Percentiles rank a stretch among this genome's conserved stretches.
phyloP scores from a whole-genome alignment of 805 yeast genomes.

The Candida andamanensis region DNA sequence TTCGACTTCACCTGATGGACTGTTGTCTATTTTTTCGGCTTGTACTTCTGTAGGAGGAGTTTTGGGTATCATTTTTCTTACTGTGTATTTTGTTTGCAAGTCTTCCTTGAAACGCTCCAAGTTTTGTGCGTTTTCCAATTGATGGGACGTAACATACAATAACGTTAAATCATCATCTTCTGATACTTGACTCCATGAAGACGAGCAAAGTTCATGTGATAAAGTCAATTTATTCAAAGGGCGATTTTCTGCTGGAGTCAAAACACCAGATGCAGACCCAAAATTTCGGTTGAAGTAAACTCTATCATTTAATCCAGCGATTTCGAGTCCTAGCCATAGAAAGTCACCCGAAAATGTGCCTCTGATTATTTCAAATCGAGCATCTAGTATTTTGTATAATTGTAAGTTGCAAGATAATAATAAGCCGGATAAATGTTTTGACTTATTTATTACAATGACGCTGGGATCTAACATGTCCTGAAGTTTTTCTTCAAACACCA shows the following conservation, averaged over 20 bases:
- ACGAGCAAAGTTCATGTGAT: conserved; percentile 30
- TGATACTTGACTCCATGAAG: conserved; percentile 33
- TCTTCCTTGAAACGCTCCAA: conserved; percentile 12
- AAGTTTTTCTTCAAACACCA: conserved; percentile 19
- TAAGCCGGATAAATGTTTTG: conserved; percentile 22
- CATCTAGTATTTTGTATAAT: conserved; percentile 15
- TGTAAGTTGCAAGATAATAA: conserved; percentile 22
- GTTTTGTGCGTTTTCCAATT: conserved; percentile 25
- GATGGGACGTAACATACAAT: conserved; percentile 30
- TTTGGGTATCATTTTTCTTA: not conserved
- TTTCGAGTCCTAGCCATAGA: conserved; percentile 32
- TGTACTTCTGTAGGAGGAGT: not conserved
- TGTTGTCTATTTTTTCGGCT: not conserved
- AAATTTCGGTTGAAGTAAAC: conserved; percentile 21
- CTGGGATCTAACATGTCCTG: conserved; percentile 22
- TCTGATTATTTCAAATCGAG: conserved; percentile 14
- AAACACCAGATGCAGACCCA: conserved; percentile 26
- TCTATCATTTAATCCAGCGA: conserved; percentile 18
- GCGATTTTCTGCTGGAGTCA: conserved; percentile 23
- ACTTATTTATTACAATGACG: conserved; percentile 24
- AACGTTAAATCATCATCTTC: conserved; percentile 20
- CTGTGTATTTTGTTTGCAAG: conserved; percentile 14
- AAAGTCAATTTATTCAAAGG: conserved; percentile 14
- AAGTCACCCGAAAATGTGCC: conserved; percentile 18
- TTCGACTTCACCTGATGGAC: not conserved